A percentile compares a stretch with the other conserved stretches of the same genome.
Evolutionary conservation across 768 basidiomycete genomes (phyloP).

Genomic region (Phanerodontia chrysosporium): DNA sequence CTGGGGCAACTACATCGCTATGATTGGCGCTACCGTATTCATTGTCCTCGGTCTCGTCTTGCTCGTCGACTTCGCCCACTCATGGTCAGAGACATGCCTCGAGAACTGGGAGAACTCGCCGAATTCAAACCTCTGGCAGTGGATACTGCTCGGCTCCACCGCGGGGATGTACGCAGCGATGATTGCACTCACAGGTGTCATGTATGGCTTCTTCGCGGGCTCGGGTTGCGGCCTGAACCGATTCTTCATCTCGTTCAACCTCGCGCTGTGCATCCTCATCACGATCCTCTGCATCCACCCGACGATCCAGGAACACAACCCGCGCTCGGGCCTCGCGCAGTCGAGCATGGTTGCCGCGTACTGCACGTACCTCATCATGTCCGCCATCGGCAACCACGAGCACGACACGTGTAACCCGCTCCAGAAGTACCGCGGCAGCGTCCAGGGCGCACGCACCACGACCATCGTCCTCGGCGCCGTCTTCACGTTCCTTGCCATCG

Average conservation of each 20-base stretch:
- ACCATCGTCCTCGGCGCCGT: conserved; percentile 86
- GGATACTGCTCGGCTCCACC: conserved; percentile 90
- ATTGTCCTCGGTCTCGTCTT: conserved; percentile 96
- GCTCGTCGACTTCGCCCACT: conserved; percentile 97
- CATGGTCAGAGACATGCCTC: conserved; percentile 96
- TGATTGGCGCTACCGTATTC: conserved; percentile 91
- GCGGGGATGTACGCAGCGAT: conserved; percentile 82
- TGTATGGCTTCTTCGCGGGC: conserved; percentile 89
- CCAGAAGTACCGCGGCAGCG: conserved; percentile 49
- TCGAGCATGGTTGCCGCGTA: conserved; percentile 97
- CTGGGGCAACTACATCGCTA: conserved; percentile 91
- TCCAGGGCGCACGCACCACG: conserved; percentile 71
- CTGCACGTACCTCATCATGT: conserved; percentile 92
- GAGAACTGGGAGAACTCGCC: conserved; percentile 86
- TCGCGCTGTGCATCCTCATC: conserved; percentile 72
- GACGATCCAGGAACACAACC: conserved; percentile 85
- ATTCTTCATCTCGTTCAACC: conserved; percentile 97
- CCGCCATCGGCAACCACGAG: conserved; percentile 89
- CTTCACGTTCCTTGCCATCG: conserved; percentile 97
- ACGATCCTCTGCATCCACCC: conserved; percentile 84
- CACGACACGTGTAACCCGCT: conserved; percentile 89
- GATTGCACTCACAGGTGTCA: conserved; percentile 80
- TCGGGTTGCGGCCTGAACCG: conserved; percentile 87
- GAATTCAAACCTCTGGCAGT: conserved; percentile 42
- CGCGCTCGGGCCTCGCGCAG: conserved; percentile 92